Conservation (phyloP, 495 filamentous ascomycete genomes). For the Penicillium lividum region DNA sequence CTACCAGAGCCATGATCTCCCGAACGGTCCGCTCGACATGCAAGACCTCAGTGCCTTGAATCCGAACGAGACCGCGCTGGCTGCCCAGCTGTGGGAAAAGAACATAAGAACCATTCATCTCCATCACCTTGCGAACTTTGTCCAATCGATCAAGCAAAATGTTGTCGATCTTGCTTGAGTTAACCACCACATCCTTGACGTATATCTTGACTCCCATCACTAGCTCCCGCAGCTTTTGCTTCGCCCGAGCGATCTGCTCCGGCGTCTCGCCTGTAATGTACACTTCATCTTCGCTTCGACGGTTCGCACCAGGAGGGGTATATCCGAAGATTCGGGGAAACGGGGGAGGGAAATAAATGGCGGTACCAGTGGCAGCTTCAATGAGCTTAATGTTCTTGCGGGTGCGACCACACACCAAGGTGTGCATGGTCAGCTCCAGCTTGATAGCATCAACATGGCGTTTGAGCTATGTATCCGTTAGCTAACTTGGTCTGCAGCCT, state of each 20-base stretch:
- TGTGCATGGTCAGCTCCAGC: slow-evolving; percentile 85
- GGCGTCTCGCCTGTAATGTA: slow-evolving; percentile 87
- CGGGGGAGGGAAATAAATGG: slow-evolving; percentile 95
- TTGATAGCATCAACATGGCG: slow-evolving; percentile 79
- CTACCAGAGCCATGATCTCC: slow-evolving; percentile 90
- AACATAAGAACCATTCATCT: slow-evolving; percentile 91
- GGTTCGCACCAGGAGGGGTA: slow-evolving; percentile 72
- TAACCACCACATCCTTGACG: slow-evolving; percentile 85
- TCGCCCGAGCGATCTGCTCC: slow-evolving; percentile 79
- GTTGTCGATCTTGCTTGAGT: slow-evolving; percentile 87
- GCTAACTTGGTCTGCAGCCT: slow-evolving; percentile 10
- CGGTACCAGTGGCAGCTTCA: slow-evolving; percentile 88
- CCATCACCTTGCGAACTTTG: slow-evolving; percentile 96
- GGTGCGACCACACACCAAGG: slow-evolving; percentile 83
- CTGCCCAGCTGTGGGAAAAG: slow-evolving; percentile 84
- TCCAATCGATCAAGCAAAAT: slow-evolving; percentile 89
- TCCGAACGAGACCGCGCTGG: slow-evolving; percentile 73
- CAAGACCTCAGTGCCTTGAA: slow-evolving; percentile 88
- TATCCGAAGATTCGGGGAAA: slow-evolving; percentile 90
- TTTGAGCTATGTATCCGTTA: slow-evolving; percentile 65
- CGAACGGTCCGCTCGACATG: slow-evolving; percentile 92
- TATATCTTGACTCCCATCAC: slow-evolving; percentile 78
- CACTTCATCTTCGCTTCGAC: slow-evolving; percentile 82
- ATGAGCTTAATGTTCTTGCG: slow-evolving; percentile 97
- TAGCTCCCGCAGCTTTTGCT: slow-evolving; percentile 82